Percentiles rank a stretch among this genome's conserved stretches.
Conservation (phyloP, 305 asterid genomes). For the Fraxinus angustifolia region DNA sequence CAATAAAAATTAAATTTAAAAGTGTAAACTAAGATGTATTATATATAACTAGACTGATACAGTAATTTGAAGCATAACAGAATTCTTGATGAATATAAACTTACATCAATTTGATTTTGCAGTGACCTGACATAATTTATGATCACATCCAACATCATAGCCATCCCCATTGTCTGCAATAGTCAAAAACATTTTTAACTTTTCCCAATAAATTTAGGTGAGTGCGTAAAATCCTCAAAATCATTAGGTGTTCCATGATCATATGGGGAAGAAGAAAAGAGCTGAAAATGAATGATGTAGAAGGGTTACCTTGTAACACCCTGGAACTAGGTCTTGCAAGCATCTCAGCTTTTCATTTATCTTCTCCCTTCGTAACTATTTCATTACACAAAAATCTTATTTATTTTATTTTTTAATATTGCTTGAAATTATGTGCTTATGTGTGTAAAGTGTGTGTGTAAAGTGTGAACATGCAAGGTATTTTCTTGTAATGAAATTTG, state of each 20-base stretch:
- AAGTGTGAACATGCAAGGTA: not conserved
- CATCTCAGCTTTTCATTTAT: slow-evolving; percentile 80
- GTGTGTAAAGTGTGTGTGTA: not conserved
- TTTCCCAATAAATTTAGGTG: not conserved
- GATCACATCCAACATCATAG: slow-evolving; percentile 89
- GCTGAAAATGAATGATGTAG: not conserved
- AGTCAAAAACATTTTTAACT: not conserved
- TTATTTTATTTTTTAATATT: not conserved
- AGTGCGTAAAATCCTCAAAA: not conserved
- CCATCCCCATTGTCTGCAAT: slow-evolving; percentile 96
- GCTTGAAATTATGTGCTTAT: not conserved
- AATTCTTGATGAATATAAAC: not conserved
- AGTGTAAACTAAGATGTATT: not conserved
- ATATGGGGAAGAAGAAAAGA: not conserved
- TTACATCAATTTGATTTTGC: slow-evolving; percentile 91
- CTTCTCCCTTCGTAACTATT: slow-evolving; percentile 74
- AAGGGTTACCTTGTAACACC: slow-evolving; percentile 72
- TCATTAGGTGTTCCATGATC: not conserved
- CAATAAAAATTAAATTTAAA: not conserved
- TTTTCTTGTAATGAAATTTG: not conserved
- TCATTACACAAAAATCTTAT: not conserved
- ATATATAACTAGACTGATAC: not conserved
- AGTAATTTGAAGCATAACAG: not conserved
- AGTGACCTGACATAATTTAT: slow-evolving; percentile 75
- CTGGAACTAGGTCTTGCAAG: slow-evolving; percentile 92